These are phyloP conservation scores for Cucurbita moschata DNA, from an alignment of 306 rosid species.

Conservation along the genomic window DNA sequence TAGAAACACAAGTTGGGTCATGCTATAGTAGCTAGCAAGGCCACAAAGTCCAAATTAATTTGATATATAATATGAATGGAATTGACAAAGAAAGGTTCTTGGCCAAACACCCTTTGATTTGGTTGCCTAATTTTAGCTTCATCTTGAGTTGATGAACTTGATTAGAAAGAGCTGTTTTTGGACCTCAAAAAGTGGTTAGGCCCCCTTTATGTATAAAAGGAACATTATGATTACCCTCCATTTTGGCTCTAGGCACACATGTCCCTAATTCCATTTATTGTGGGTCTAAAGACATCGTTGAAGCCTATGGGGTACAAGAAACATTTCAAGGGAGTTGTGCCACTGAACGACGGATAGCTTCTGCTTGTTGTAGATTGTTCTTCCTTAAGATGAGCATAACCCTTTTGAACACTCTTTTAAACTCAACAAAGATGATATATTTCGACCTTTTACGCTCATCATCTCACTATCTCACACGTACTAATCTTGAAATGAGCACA, in stretches of 20 bases:
- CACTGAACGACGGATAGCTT: too few relatives aligned
- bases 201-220: not conserved
- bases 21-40: not conserved
- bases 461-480: not conserved
- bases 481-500: not conserved
- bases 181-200: not conserved
- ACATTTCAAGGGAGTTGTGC: too few relatives aligned
- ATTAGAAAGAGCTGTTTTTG: not conserved
- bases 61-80: not conserved
- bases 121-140: not conserved
- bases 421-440: not conserved
- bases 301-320: not conserved
- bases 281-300: not conserved
- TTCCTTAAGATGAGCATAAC: not conserved
- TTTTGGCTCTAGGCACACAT: not conserved
- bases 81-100: not conserved
- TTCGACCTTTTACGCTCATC: not conserved
- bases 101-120: not conserved
- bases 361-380: too few relatives aligned
- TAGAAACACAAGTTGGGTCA: not conserved
- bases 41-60: not conserved
- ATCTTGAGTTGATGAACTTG: not conserved
- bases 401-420: not conserved
- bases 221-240: not conserved
- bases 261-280: not conserved